Evolutionary conservation across 2,329 filamentous ascomycete species (phyloP), one percentile per base, ranked within the genome.

Genomic region (Hypoxylon sp.): DNA sequence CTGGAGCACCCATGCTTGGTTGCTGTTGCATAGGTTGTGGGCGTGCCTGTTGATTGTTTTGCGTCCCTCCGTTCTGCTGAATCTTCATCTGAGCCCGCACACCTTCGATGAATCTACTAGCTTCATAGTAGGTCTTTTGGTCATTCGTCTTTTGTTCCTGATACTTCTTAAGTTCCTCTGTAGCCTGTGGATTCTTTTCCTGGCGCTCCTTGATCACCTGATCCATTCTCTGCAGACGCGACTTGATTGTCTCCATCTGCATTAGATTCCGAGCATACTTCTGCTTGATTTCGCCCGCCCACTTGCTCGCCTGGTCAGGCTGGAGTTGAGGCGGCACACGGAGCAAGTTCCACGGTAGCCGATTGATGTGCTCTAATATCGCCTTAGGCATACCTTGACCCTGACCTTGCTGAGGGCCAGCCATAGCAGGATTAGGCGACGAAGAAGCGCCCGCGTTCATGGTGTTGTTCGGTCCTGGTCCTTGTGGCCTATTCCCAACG

Each of bases 221-320:
- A 3, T 69, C 63, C 2, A 64, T 9, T 16, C 58, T 64, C 1
- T 31, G 12, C 3, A 52, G 36, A 13, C 59, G 45, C 7, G 23
- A 44, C 48, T 61, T 65, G 1, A 51, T 44, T 7, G 16, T 20
- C 21, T 70, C 68, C 67, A 70, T 69, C 12, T 59, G 41, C 9
- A 60, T 36, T 5, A 70, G 55, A 2, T 43, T 53, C 12, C 57
- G 58, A 11, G 52, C 38, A 36, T 67, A 69, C n/a, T 57, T 62
- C 3, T 45, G 12, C 20, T 61, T 63, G 5, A 59, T 54, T 1
- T 64, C 61, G 2, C 17, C 12, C 4, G 65, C 17, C 42, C 51
- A 65, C 27, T 62, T 61, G 3, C 41, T 32, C 1, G 20, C 43
- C 32, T 66, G 63, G 3, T 69, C 67, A 2, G 35, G 56, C 16